Evolutionary conservation across 805 yeast genomes (phyloP), one percentile per base, ranked within the genome.

Genomic region (Pichia rugopelliculosa): DNA sequence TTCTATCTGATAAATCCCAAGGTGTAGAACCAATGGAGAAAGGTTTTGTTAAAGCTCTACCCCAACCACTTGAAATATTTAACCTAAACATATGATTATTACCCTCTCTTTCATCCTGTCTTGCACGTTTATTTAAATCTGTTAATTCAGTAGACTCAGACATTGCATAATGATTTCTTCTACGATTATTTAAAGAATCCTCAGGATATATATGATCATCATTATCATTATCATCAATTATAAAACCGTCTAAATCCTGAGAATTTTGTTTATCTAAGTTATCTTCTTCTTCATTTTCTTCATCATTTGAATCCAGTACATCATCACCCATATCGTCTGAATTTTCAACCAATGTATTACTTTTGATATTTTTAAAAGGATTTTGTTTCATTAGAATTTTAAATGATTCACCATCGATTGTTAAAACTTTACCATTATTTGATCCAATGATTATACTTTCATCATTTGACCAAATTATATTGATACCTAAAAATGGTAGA

Each of bases 1-100:
- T 72, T 64, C 91, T 76, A 45, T 79, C 71, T 44, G 69, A 67
- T 21, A 50, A 47, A 27, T 66, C 65, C 84, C 90, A 89, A 0
- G 96, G 96, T 0, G 98, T 91, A 7, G 84, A 77, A 1, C 98
- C 98, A 1, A 87, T 85, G 3, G 95, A 87, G 56, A 80, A 84
- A 0, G 96, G 90, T 41, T 67, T 70, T 8, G 48, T 39, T n/a
- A 44, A 24, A 17, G 39, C 20, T 33, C 36, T 43, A 30, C 48
- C 48, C 51, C 51, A 48, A n/a, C 51, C 51, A 17, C 42, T 34
- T 33, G 36, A 33, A 24, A 44, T 21, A 24, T 36, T 36, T 18
- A 47, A 34, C 4, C 39, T 40, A 15, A 25, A 38, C n/a, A 36
- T n/a, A 41, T 37, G 39, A 15, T 20, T 41, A n/a, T 25, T 33